Evolutionary conservation across 2,329 filamentous ascomycete genomes (phyloP).

Genomic region (Nakataea oryzae): DNA sequence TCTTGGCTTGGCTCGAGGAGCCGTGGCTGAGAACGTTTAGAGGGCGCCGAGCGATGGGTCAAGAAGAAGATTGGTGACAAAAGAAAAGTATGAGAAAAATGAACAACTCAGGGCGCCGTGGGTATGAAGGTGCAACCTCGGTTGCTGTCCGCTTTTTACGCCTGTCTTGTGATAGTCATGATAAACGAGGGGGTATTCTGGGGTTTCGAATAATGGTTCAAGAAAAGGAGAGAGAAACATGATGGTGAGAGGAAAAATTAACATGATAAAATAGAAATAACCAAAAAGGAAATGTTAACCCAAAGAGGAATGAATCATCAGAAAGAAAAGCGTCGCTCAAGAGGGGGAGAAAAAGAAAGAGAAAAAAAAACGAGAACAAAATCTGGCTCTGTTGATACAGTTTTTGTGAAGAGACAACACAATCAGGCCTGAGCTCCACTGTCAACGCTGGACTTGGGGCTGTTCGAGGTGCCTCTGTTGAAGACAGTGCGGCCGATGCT

Average conservation of each 20-base stretch:
- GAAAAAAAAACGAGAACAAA: constrained; percentile 9
- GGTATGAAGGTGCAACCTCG: not conserved
- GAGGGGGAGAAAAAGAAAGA: constrained; percentile 4
- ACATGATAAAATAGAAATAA: constrained; percentile 11
- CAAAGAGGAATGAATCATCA: constrained; percentile 8
- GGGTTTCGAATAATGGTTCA: constrained; percentile 3
- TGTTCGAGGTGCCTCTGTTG: constrained; percentile 37
- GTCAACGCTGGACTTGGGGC: constrained; percentile 38
- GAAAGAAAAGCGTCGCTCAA: constrained; percentile 4
- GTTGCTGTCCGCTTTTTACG: not conserved
- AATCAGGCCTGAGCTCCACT: constrained; percentile 9
- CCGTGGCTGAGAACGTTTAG: not conserved
- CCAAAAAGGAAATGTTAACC: constrained; percentile 2
- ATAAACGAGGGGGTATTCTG: not conserved
- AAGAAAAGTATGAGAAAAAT: constrained; percentile 9
- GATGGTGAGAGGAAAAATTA: constrained; percentile 7
- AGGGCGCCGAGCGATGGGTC: not conserved
- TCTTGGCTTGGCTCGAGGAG: too few species aligned
- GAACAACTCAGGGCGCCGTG: not conserved
- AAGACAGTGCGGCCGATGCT: constrained; percentile 48
- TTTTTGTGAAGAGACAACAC: not conserved
- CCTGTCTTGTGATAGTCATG: not conserved
- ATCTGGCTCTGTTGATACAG: not conserved
- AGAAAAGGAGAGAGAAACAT: not conserved
- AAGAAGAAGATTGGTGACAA: not conserved